A percentile compares a stretch with the other conserved stretches of the same genome.
phyloP scores from a whole-genome alignment of 75 land plant genomes.

The Cunninghamia lanceolata region DNA sequence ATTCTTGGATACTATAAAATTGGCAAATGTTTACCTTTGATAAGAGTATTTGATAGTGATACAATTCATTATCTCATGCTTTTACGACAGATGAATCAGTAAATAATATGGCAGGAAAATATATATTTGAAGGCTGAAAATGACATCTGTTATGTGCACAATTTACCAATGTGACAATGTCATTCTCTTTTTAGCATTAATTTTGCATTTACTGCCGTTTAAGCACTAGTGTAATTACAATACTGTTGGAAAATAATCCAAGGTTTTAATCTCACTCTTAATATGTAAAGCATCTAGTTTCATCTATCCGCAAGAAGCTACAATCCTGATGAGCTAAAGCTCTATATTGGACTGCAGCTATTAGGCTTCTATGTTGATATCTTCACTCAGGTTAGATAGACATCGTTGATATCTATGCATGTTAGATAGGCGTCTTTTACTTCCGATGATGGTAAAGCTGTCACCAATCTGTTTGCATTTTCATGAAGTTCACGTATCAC shows the following conservation, averaged over 20 bases:
- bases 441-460: background rate
- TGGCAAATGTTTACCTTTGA: no score
- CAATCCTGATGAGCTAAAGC: background rate
- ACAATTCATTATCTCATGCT: no score
- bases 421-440: no score
- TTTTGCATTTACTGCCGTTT: background rate
- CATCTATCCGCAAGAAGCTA: background rate
- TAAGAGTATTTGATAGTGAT: no score
- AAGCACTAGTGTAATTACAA: background rate
- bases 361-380: background rate
- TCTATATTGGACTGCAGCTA: background rate
- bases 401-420: no score
- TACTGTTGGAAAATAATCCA: background rate
- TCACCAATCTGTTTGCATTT: background rate
- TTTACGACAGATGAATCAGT: background rate
- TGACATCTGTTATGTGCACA: background rate
- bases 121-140: background rate
- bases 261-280: background rate
- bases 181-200: background rate
- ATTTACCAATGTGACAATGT: background rate
- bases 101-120: background rate
- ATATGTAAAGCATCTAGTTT: background rate
- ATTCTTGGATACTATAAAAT: no score
- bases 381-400: background rate
- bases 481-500: background rate